These are phyloP conservation scores for Marchantia polymorpha DNA, from an alignment of 225 moss, liverwort and hornwort genomes.

Conservation along the genomic window DNA sequence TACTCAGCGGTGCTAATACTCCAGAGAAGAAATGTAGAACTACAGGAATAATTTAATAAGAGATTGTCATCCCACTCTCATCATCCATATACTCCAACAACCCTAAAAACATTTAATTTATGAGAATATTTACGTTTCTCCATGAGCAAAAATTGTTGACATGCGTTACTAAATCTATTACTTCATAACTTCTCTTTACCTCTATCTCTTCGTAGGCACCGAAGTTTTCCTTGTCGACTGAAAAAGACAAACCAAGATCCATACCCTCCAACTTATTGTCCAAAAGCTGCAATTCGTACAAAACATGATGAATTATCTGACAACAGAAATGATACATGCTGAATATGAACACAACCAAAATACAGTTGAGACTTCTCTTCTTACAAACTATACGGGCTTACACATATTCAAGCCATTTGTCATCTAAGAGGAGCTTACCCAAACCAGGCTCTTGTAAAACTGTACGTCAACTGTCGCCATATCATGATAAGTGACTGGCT, in stretches of 20 bases:
- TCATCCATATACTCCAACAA: too few species aligned
- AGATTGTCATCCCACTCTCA: too few species aligned
- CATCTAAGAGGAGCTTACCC: slow-evolving; percentile 48
- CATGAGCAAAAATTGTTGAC: too few species aligned
- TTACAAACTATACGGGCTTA: background rate
- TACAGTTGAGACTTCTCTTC: background rate
- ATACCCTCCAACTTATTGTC: slow-evolving; percentile 94
- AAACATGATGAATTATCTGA: background rate
- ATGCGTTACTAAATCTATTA: too few species aligned
- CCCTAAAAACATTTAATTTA: too few species aligned
- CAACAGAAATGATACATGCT: background rate
- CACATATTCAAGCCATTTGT: background rate
- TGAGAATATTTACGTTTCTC: too few species aligned
- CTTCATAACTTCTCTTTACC: slow-evolving; percentile 35
- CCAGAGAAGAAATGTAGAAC: too few species aligned
- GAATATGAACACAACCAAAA: background rate
- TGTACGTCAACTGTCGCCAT: slow-evolving; percentile 99
- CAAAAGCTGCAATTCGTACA: slow-evolving; percentile 63
- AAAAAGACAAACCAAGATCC: slow-evolving; percentile 88
- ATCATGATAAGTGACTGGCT: slow-evolving; percentile 94
- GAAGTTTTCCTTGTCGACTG: slow-evolving; percentile 96
- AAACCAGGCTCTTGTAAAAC: slow-evolving; percentile 96
- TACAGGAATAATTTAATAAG: too few species aligned
- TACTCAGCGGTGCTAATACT: too few species aligned
- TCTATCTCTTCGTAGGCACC: slow-evolving; percentile 99